Base-by-base conservation (phyloP, 495 filamentous ascomycete genomes). In the Poronia punctata region DNA sequence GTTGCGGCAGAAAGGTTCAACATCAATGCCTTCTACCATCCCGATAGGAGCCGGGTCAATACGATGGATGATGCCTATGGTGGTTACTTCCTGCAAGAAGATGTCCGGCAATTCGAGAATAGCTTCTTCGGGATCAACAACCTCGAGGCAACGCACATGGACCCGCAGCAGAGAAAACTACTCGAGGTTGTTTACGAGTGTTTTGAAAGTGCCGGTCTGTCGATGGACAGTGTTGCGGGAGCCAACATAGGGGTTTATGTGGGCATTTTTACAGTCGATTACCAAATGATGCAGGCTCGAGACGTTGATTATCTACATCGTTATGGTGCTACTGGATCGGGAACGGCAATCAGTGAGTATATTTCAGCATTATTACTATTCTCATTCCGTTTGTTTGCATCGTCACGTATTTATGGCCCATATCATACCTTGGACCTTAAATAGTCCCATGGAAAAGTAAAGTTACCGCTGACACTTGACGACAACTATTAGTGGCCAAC, bases 241-340 rank as follows among this genome's bases (percentile, higher is more conserved):
- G 65, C 67, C 1, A 52, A 74, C 23, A 78, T 73, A 3, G 66
- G 61, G 7, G 69, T 74, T 5, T 78, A 62, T 52, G 66, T 72
- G 10, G 75, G 73, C 3, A 37, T 56, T 10, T 73, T 74, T 60
- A 60, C 52, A 29, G 56, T 57, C 17, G 77, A 80, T 48, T 79
- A 74, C 41, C 43, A 54, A 23, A 57, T 67, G 26, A 45, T 28
- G 12, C 26, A 29, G 19, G 22, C 34, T 10, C 34, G 19, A 28
- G 16, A 35, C 32, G 10, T 36, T 16, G 5, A 12, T 7, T 17
- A 25, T 26, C 7, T 37, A 2, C 7, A 9, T 34, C n/a, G 24
- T 23, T 23, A 22, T 3, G 22, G 17, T n/a, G 26, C 20, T 7
- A 35, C 41, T 25, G 19, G 33, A 25, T 24, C 27, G 33, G 21